phyloP scores from a whole-genome alignment of 805 yeast species.

The Ascoidea asiatica region DNA sequence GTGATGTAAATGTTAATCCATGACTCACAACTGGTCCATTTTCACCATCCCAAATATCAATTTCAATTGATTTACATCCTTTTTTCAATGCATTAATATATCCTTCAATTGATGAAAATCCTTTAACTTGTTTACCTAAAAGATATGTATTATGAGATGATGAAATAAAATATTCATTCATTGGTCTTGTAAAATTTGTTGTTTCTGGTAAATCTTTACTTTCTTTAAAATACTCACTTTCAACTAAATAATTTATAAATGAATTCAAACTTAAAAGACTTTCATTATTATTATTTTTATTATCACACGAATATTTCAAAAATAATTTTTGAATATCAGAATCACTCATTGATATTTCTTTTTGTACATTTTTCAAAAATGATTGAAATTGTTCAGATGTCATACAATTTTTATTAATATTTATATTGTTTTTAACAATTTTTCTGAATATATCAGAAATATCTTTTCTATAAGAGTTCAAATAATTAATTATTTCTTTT shows the following conservation, averaged over 20 bases:
- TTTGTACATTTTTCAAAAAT: too few relatives aligned
- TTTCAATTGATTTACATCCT: constrained; percentile 91
- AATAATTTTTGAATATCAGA: neutral
- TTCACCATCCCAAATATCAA: constrained; percentile 88
- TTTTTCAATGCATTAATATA: constrained; percentile 76
- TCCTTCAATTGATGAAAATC: constrained; percentile 79
- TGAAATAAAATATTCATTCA: constrained; percentile 79
- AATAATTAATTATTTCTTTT: too few relatives aligned
- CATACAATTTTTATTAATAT: too few relatives aligned
- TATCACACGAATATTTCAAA: neutral
- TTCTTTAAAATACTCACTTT: too few relatives aligned
- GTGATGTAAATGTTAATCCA: constrained; percentile 71
- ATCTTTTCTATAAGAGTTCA: too few relatives aligned
- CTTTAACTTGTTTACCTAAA: constrained; percentile 77
- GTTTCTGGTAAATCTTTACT: neutral
- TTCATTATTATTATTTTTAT: too few relatives aligned
- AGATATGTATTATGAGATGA: constrained; percentile 93
- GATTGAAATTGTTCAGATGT: too few relatives aligned
- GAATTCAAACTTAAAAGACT: too few relatives aligned
- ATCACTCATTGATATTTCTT: neutral
- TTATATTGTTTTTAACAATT: too few relatives aligned
- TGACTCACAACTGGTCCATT: constrained; percentile 81
- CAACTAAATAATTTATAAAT: neutral
- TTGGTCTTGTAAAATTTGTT: constrained; percentile 42
- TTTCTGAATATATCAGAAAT: too few relatives aligned